Base-by-base conservation (phyloP, 2,329 filamentous ascomycete species). In the Colletotrichum gigasporum region DNA sequence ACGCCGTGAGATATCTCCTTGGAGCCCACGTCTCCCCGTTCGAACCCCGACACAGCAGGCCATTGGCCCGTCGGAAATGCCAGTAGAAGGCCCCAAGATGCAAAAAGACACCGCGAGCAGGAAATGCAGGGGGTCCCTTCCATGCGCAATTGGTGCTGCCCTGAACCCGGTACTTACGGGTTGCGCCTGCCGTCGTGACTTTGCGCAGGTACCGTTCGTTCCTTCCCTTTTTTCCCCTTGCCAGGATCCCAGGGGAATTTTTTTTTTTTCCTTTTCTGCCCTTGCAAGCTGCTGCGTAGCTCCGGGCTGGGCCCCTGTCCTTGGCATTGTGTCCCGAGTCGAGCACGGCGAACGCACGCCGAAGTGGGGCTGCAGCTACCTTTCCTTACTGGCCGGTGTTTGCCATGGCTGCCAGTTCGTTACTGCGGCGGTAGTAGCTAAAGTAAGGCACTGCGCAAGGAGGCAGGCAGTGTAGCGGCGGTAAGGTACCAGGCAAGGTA, bases 181-280 rank as follows among this genome's bases (percentile, higher is more conserved):
- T 44, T 48, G 26, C 55, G 42, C 61, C 37, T 64, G 55, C 48
- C 10, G 24, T 37, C n/a, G 16, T 42, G 28, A 30, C 42, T 61
- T 62, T 22, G 48, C 48, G 34, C 56, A 64, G 62, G 56, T 64
- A 64, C 62, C 62, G 48, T 61, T 65, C 56, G 42, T 65, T 34
- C 42, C 32, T 50, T 47, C 57, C 32, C 37, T 16, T n/a, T n/a
- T n/a, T n/a, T 11, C 26, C 47, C 32, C 34, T 34, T 55, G 10
- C 50, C 42, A 55, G 39, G 39, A 30, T 54, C 11, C 16, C 39
- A 22, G 16, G 14, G 32, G 45, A 11, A 26, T 35, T 44, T 34
- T 26, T 14, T 22, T 44, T 44, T 45, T 37, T 50, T 42, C 28
- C 20, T 45, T 42, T 44, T 59, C 22, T 18, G 18, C 24, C 44